phyloP scores from a whole-genome alignment of 805 yeast species.

The Danielia reshetovae region DNA sequence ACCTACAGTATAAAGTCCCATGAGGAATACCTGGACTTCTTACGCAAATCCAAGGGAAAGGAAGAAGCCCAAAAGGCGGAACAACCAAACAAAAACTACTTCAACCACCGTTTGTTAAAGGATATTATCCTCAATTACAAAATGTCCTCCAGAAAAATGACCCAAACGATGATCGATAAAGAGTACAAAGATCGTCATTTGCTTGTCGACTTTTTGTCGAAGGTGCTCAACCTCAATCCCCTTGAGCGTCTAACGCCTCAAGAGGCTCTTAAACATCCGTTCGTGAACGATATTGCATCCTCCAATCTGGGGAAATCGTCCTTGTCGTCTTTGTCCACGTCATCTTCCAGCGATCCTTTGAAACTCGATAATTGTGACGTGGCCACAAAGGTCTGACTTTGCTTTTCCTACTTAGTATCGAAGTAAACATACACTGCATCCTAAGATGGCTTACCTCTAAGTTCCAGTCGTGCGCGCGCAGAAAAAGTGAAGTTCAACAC shows the following conservation, averaged over 20 bases:
- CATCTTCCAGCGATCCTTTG: not conserved
- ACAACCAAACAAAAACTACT: slow-evolving; percentile 81
- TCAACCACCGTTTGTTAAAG: slow-evolving; percentile 56
- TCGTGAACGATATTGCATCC: slow-evolving; percentile 45
- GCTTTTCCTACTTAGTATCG: no score
- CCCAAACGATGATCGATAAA: slow-evolving; percentile 50
- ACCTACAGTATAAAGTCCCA: slow-evolving; percentile 28
- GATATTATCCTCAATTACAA: slow-evolving; percentile 79
- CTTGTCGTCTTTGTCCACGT: not conserved
- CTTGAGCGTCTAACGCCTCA: slow-evolving; percentile 96
- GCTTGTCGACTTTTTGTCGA: slow-evolving; percentile 72
- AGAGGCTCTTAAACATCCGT: slow-evolving; percentile 90
- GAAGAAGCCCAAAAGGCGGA: slow-evolving; percentile 44
- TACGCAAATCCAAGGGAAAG: slow-evolving; percentile 23
- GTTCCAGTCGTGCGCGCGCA: not conserved
- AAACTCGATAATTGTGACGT: not conserved
- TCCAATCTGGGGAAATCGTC: not conserved
- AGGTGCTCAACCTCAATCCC: slow-evolving; percentile 81
- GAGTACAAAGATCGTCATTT: slow-evolving; percentile 72
- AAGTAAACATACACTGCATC: no score
- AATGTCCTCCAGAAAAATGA: slow-evolving; percentile 56
- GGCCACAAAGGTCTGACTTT: not conserved
- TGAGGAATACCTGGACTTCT: slow-evolving; percentile 34
- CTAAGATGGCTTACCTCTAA: no score
- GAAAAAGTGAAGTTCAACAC: no score